Evolutionary conservation across 768 basidiomycete genomes (phyloP), one percentile per base, ranked within the genome.

Genomic region (Boletus pseudopeckii): DNA sequence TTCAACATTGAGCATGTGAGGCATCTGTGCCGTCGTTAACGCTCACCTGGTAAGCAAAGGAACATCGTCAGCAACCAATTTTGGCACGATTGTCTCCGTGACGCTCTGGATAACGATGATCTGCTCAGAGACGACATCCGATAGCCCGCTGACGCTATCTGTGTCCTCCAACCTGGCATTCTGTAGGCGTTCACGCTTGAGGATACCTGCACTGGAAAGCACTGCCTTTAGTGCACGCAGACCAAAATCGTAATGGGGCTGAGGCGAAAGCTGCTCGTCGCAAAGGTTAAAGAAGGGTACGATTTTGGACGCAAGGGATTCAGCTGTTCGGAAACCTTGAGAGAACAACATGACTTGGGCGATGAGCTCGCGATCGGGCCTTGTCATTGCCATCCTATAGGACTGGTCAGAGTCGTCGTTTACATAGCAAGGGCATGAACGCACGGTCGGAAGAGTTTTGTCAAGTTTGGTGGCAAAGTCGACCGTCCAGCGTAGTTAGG

Each of bases 321-420:
- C 97, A 7, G 97, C 97, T 13, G 94, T 94, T 37, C 97, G 85
- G 84, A 98, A 99, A 57, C 97, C 97, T 76, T 98, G 97, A 18
- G 97, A 98, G 77, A 98, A 98, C 43, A 99, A 77, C 91, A 98
- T 94, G 69, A 99, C 97, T 74, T 99, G 97, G 4, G 97, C 97
- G 64, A 99, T 99, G 45, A 99, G 86, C 70, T 99, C 96, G 55
- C 94, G 86, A 70, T 98, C 97, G 24, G 97, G 97, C 47, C 92
- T 85, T 7, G 97, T 97, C 97, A 99, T 99, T 34, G 97, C 93
- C 90, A 98, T 98, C 55, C 93, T 96, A 58, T 30, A 46, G 9
- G 48, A 45, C 32, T 38, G 7, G 63, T 60, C 28, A 62, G 60
- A 48, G 57, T 9, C 30, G n/a, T 37, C 4, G 5, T 26, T 24